These are phyloP conservation scores for Nigrospora sphaerica DNA, from an alignment of 2,329 filamentous ascomycete species.

Conservation along the genomic window DNA sequence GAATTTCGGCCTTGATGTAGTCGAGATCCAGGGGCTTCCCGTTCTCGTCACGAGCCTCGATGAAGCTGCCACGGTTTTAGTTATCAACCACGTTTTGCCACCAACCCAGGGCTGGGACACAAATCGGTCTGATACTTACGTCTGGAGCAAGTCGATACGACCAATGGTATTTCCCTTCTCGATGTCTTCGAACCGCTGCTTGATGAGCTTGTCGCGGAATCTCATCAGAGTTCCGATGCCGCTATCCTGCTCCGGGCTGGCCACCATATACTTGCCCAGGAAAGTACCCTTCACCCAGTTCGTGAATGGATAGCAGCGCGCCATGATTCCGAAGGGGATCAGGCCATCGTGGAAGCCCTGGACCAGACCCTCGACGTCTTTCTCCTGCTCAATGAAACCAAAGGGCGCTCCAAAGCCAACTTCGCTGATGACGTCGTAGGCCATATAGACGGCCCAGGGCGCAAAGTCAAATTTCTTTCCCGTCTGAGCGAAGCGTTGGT, in stretches of 20 bases:
- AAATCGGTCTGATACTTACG: slow-evolving; percentile 15
- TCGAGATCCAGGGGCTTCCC: slow-evolving; percentile 38
- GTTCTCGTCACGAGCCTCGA: slow-evolving; percentile 34
- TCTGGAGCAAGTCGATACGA: slow-evolving; percentile 47
- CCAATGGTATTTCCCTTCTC: slow-evolving; percentile 33
- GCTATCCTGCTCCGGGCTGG: slow-evolving; percentile 42
- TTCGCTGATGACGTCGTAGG: slow-evolving; percentile 51
- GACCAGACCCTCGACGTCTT: slow-evolving; percentile 46
- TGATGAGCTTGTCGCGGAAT: slow-evolving; percentile 47
- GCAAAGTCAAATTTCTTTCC: slow-evolving; percentile 44
- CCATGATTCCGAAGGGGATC: slow-evolving; percentile 42
- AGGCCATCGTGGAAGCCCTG: slow-evolving; percentile 46
- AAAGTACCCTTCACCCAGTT: slow-evolving; percentile 47
- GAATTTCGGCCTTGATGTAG: slow-evolving; percentile 45
- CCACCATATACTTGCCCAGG: slow-evolving; percentile 43
- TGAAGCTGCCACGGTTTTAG: slow-evolving; percentile 42
- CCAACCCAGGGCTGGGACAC: too few species aligned
- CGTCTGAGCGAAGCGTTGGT: slow-evolving; percentile 34
- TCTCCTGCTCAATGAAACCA: slow-evolving; percentile 45
- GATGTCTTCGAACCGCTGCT: slow-evolving; percentile 38
- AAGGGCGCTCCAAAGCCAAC: slow-evolving; percentile 49
- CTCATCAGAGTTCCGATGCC: slow-evolving; percentile 51
- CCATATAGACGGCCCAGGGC: slow-evolving; percentile 48
- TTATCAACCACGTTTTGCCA: not conserved
- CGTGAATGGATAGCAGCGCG: slow-evolving; percentile 44